Evolutionary conservation across 192 early-diverging fungal genomes (phyloP).

Genomic region (Dispira simplex): DNA sequence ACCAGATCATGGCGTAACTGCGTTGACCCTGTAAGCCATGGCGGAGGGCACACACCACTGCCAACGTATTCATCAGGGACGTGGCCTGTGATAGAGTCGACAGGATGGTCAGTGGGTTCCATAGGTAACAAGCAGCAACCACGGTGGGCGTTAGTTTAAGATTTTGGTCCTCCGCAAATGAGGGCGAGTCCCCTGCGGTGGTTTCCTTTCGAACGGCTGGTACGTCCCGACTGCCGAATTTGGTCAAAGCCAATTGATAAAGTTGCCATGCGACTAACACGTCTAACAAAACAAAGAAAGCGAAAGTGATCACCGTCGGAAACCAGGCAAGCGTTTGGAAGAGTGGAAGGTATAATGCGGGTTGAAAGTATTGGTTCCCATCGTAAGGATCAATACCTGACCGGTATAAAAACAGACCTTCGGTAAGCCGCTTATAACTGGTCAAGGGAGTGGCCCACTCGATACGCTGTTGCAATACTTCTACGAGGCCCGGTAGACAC

Average conservation of each 20-base stretch:
- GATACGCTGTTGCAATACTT: conserved; percentile 33
- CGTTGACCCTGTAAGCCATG: conserved; percentile 40
- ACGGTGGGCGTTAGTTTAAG: conserved; percentile 20
- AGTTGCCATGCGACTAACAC: conserved; percentile 40
- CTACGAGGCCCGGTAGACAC: conserved; percentile 13
- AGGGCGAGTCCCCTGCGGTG: conserved; percentile 15
- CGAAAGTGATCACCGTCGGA: conserved; percentile 31
- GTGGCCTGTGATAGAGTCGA: conserved; percentile 65
- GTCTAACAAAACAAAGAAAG: conserved; percentile 50
- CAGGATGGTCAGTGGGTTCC: conserved; percentile 71
- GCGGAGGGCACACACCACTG: conserved; percentile 55
- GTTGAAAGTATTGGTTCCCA: conserved; percentile 82
- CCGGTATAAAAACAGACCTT: conserved; percentile 66
- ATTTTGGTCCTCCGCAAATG: conserved; percentile 26
- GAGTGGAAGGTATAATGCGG: conserved; percentile 58
- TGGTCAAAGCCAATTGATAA: conserved; percentile 32
- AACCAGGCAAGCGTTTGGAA: conserved; percentile 43
- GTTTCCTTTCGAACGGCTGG: conserved; percentile 13
- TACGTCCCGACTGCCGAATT: conserved; percentile 12
- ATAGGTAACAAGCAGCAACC: conserved; percentile 37
- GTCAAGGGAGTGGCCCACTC: conserved; percentile 82
- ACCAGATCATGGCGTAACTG: conserved; percentile 41
- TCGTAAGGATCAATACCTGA: conserved; percentile 71
- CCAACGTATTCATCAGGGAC: conserved; percentile 53
- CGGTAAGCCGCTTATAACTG: conserved; percentile 69